Base-by-base conservation (phyloP, 2,329 filamentous ascomycete genomes). In the Botrytis deweyae region DNA sequence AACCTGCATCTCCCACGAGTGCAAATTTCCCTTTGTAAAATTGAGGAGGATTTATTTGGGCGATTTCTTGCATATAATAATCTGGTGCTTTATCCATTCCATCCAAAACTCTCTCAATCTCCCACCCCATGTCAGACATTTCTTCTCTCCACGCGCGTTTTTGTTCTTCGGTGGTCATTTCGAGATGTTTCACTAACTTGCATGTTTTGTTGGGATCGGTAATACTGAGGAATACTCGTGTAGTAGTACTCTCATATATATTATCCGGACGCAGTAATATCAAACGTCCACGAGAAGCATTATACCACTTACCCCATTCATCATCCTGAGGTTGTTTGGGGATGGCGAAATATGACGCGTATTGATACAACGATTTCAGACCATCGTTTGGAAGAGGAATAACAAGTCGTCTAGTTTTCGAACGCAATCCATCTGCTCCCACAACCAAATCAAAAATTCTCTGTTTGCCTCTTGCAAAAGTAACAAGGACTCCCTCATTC, bases 1-100 rank as follows among this genome's bases (percentile, higher is more conserved):
- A 85, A 0, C 81, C 87, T 3, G 87, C 87, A 78, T 90, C 88
- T 9, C 88, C 88, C 2, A 89, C 80, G 1, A 90, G 79, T 4
- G 89, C 82, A 16, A 78, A 74, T 9, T 77, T 75, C 2, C 88
- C 83, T 33, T 76, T 80, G 42, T 72, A 80, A 79, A 85, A 5
- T 83, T 82, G 74, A 0, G 82, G 78, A 59, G 83, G 65, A 49
- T 82, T 83, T 33, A 88, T 82, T n/a, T 83, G 82, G 0, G 80
- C 82, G 29, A 85, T 77, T 16, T 82, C 79, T 38, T 80, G 79
- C 74, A 82, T 81, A 72, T 85, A 85, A 76, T 85, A 83, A 74
- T 85, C 83, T 1, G 81, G 74, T 4, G 81, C 74, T 1, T 73
- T 68, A 33, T 78, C 79, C 78, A 88, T 78, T 0, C 74, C 81